Conservation (phyloP, 768 basidiomycete genomes). For the Suillus placidus region DNA sequence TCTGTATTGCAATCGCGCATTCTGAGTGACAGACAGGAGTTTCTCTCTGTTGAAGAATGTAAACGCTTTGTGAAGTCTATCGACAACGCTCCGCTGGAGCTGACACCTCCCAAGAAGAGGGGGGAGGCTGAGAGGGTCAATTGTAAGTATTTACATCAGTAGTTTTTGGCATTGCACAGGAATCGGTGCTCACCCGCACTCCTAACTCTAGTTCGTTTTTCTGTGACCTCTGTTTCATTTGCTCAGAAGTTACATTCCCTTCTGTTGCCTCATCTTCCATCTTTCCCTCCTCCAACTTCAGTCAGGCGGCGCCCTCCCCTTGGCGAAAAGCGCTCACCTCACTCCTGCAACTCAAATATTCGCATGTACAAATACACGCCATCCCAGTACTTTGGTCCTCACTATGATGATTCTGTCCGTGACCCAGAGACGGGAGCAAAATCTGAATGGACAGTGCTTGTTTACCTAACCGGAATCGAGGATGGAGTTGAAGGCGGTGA, state of each 20-base stretch:
- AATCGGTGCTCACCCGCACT: neutral
- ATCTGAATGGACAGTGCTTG: slow-evolving; percentile 78
- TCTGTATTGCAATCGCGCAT: neutral
- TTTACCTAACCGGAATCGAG: slow-evolving; percentile 72
- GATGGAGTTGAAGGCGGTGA: slow-evolving; percentile 77
- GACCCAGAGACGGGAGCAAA: slow-evolving; percentile 60
- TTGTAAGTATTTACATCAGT: slow-evolving; percentile 44
- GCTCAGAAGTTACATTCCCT: slow-evolving; percentile 53
- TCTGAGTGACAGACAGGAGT: slow-evolving; percentile 41
- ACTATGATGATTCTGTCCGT: slow-evolving; percentile 74
- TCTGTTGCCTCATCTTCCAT: slow-evolving; percentile 60
- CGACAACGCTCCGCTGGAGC: slow-evolving; percentile 58
- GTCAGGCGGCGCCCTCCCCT: slow-evolving; percentile 24
- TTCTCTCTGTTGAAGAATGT: slow-evolving; percentile 65
- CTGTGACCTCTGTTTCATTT: slow-evolving; percentile 59
- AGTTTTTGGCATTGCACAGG: neutral
- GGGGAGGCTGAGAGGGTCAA: slow-evolving; percentile 76
- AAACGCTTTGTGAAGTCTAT: slow-evolving; percentile 61
- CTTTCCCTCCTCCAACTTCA: slow-evolving; percentile 48
- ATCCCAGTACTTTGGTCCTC: slow-evolving; percentile 69
- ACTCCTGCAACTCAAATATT: slow-evolving; percentile 75
- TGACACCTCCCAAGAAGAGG: slow-evolving; percentile 70
- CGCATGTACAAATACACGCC: slow-evolving; percentile 70
- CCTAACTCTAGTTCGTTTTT: slow-evolving; percentile 55
- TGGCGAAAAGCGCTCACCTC: slow-evolving; percentile 38